Conservation (phyloP, 2,329 filamentous ascomycete species). For the Fusarium sp. region DNA sequence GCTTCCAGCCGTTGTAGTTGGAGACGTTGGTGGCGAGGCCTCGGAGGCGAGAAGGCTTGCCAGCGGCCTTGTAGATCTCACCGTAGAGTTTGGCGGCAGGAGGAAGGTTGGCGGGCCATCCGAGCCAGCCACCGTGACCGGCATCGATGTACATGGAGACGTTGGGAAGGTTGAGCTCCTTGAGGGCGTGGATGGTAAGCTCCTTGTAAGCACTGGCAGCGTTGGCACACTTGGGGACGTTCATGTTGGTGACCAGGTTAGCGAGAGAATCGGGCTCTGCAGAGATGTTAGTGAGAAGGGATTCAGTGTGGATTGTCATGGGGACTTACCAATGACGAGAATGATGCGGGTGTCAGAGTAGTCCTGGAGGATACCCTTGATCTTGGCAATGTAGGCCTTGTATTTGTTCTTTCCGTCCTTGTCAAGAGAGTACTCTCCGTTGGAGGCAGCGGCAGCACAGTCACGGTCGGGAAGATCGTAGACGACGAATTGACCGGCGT, state of each 20-base stretch:
- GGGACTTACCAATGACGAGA: conserved; percentile 56
- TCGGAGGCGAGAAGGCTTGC: conserved; percentile 61
- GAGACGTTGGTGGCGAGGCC: conserved; percentile 69
- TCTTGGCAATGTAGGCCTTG: conserved; percentile 65
- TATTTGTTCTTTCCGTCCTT: conserved; percentile 64
- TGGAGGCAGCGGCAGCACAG: conserved; percentile 67
- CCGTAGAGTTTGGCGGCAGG: conserved; percentile 61
- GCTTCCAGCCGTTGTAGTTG: conserved; percentile 65
- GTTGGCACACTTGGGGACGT: conserved; percentile 60
- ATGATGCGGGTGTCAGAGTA: conserved; percentile 58
- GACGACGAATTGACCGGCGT: conserved; percentile 64
- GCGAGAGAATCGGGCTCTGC: conserved; percentile 68
- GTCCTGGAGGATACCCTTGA: conserved; percentile 55
- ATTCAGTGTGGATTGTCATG: accelerated
- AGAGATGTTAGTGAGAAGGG: not conserved
- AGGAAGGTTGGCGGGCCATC: conserved; percentile 65
- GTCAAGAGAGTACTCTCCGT: conserved; percentile 65
- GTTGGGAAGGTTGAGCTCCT: conserved; percentile 64
- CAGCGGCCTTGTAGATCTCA: conserved; percentile 61
- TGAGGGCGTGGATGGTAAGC: conserved; percentile 63
- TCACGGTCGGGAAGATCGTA: conserved; percentile 70
- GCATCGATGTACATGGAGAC: conserved; percentile 69
- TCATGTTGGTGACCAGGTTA: conserved; percentile 67
- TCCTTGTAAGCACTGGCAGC: conserved; percentile 62
- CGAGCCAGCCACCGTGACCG: conserved; percentile 69